Base-by-base conservation (phyloP, 2,329 filamentous ascomycete genomes). In the Colletotrichum costaricense region DNA sequence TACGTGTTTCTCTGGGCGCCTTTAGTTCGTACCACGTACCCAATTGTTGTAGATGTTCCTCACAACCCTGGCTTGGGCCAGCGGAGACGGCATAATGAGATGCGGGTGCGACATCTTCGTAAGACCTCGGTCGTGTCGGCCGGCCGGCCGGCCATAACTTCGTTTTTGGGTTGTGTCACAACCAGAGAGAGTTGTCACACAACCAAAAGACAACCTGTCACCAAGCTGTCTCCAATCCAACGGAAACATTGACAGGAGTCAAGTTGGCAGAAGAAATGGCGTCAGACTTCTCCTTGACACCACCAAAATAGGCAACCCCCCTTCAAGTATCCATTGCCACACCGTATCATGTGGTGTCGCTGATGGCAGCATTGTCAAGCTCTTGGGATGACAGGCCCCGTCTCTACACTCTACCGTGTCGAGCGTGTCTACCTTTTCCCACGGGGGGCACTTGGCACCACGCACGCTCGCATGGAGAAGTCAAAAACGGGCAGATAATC, bases 341-440 rank as follows among this genome's bases (percentile, higher is more conserved):
- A 7, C 14, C 49, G 69, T 72, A 72, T 68, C 69, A 72, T 72
- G 64, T 70, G 42, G 59, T 52, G 66, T 70, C 60, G 70, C 59
- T 60, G 35, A 38, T 62, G 16, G 70, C 59, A 59, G 59, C 59
- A 60, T 12, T 63, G 66, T 52, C 55, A 42, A 42, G 33, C 38
- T 28, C 58, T 73, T 73, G 70, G 70, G 70, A 73, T 70, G 70
- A 46, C 70, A 73, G 70, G 54, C 59, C 59, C n/a, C 62, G 38
- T 55, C 49, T 59, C 60, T 42, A 42, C 14, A 42, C 16, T 42
- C 16, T 30, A 65, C 54, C 67, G 42, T 49, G 38, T 42, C 38
- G 16, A 42, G 38, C 38, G 38, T 19, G 42, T 63, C 58, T 63
- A 12, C 11, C 42, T 8, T 11, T 6, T 12, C 16, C 14, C 26